Base-by-base conservation (phyloP, 2,329 filamentous ascomycete genomes). In the Proliferodiscus dingleyae region DNA sequence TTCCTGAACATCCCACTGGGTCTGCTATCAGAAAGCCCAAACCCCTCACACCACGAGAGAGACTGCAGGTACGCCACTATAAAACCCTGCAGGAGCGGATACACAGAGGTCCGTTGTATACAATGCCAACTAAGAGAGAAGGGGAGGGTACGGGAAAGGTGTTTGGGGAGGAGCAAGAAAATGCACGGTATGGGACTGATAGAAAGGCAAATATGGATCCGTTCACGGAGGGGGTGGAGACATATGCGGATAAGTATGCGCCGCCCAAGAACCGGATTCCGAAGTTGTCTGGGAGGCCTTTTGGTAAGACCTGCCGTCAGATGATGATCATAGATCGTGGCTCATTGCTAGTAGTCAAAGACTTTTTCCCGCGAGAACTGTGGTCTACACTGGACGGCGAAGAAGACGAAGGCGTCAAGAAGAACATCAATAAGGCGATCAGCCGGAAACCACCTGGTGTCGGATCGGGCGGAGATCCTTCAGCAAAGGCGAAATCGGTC, bases 71-170 rank as follows among this genome's bases (percentile, higher is more conserved):
- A 40, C 66, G 73, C 41, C 61, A 70, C 47, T 77, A 75, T 56
- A 71, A 75, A 6, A 62, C 62, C 1, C 63, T 81, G 4, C 75
- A 76, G 52, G 72, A 75, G 37, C 68, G 68, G 36, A 72, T 78
- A 46, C 77, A 79, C 55, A 73, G 80, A 37, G 79, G 79, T 0
- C 77, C 79, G 0, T 74, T 79, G 51, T 83, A 79, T 63, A 64
- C 61, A 3, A 54, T 59, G 43, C 51, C 61, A 1, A 57, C 59
- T 2, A 59, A 58, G 36, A 53, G 57, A 26, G 54, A 61, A 42
- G 38, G 47, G 2, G 72, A 68, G 47, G 66, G 49, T 47, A 65
- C 37, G 50, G 64, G 37, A 48, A 67, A 45, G 64, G 70, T 46
- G 66, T 75, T 59, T 68, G 71, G 53, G 62, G 68, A 53, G 64